These are phyloP conservation scores for Solanum hybrid DNA, from an alignment of 305 asterid species.

Conservation along the genomic window DNA sequence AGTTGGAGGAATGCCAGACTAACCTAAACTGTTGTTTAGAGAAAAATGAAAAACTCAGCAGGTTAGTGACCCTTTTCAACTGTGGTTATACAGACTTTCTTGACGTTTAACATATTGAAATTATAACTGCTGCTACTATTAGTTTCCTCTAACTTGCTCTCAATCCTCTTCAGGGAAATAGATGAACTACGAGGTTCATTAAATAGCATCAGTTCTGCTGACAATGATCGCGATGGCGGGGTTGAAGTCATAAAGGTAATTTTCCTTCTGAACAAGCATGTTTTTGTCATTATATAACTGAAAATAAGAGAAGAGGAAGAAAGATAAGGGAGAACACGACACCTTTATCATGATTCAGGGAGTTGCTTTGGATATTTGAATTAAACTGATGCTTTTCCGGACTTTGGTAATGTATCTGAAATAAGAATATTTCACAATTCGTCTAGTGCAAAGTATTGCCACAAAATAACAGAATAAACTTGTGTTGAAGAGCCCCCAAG, in stretches of 20 bases:
- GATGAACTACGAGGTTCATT: conserved; percentile 41
- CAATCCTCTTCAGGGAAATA: conserved; percentile 48
- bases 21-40: conserved; percentile 55
- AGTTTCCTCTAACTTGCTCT: background rate
- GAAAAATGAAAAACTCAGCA: conserved; percentile 61
- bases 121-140: background rate
- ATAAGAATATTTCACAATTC: background rate
- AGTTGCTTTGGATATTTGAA: background rate
- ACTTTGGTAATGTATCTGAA: background rate
- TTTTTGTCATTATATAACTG: background rate
- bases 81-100: background rate
- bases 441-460: background rate
- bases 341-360: background rate
- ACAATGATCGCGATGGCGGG: conserved; percentile 35
- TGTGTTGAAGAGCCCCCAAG: background rate
- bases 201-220: conserved; percentile 19
- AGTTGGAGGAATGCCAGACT: conserved; percentile 61
- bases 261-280: background rate
- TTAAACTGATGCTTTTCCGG: background rate
- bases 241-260: conserved; percentile 63
- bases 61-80: conserved; percentile 21
- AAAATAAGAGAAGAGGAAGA: background rate
- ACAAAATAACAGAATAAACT: background rate
- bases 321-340: background rate
- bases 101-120: background rate